Evolutionary conservation across 805 yeast species (phyloP), one percentile per base, ranked within the genome.

Genomic region (Starmerella khaoyaiensis): DNA sequence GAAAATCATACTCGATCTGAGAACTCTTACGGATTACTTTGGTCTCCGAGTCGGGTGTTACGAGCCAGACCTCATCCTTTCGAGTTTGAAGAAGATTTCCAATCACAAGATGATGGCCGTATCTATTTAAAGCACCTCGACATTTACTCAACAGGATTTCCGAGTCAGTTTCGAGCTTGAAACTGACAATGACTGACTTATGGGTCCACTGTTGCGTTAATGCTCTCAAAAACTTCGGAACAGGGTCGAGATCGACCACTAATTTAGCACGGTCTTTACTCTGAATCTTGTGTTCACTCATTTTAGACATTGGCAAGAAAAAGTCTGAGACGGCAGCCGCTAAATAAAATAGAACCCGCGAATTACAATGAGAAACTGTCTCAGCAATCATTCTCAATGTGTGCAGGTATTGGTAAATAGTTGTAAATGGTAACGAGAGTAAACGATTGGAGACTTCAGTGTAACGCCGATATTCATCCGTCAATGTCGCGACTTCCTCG

Each of bases 291-390:
- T 90, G 99, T 51, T 83, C 84, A 2, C 96, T 93, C 50, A 84
- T 65, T 46, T 81, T 68, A 1, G 86, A 75, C 29, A 71, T 71
- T 1, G 98, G 98, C 28, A 90, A 67, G 61, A 86, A 90, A 59
- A 90, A 90, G 56, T 90, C 99, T 6, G 94, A 81, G 0, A 90
- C 99, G 0, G 98, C 98, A 7, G 98, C 97, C 0, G 98, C 98
- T 36, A 90, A 65, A 55, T 78, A 90, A 55, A 87, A 82, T 28
- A 90, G 0, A 84, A 81, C 37, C 62, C 63, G 4, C 67, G 37
- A 28, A 37, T 47, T 30, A 37, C 57, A 3, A 74, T 79, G 27
- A 71, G 56, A 3, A 52, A 87, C 57, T 29, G 67, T 64, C 44
- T 68, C 67, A 1, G 90, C 76, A 8, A 81, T 63, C 25, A 73